Base-by-base conservation (phyloP, 2,329 filamentous ascomycete species). In the Dryadomyces quercivorus region DNA sequence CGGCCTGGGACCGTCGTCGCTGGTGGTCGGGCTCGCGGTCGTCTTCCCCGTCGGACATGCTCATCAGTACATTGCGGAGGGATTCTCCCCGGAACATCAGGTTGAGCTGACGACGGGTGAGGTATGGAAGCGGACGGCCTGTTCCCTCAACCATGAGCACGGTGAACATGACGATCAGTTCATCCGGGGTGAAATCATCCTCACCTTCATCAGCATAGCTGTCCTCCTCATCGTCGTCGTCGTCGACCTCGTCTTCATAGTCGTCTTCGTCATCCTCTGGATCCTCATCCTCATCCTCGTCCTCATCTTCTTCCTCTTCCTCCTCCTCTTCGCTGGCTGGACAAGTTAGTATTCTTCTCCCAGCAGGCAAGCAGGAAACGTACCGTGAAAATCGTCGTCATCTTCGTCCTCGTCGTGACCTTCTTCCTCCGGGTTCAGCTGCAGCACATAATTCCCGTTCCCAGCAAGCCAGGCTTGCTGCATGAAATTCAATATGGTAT, bases 1-100 rank as follows among this genome's bases (percentile, higher is more conserved):
- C 76, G n/a, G 68, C 62, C 1, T 59, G 60, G 12, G 64, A 64
- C 20, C 69, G 65, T 52, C 76, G 72, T 49, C 76, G 69, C 38
- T 73, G 66, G 44, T 75, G 52, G 13, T 42, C 20, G 3, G 47
- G 22, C 12, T 43, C 34, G 22, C 13, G 20, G 8, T 20, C 21
- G 21, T 50, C 51, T 48, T 52, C 20, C 51, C 48, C 3, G 47
- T 46, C 26, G 51, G 26, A 8, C 26, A 31, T 47, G 16, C 60
- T 57, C 49, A 60, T 50, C 5, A 65, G 45, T 3, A 58, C 55
- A 16, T 61, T 56, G 53, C 56, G 55, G 21, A 62, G 52, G 18
- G 61, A 55, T 26, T 62, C 60, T 22, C 60, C 61, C 15, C 55
- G 61, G 20, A 65, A 46, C 42, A 61, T 21, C 55, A 65, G 44